phyloP scores from a whole-genome alignment of 2,329 filamentous ascomycete species.

The Sclerotinia subarctica region DNA sequence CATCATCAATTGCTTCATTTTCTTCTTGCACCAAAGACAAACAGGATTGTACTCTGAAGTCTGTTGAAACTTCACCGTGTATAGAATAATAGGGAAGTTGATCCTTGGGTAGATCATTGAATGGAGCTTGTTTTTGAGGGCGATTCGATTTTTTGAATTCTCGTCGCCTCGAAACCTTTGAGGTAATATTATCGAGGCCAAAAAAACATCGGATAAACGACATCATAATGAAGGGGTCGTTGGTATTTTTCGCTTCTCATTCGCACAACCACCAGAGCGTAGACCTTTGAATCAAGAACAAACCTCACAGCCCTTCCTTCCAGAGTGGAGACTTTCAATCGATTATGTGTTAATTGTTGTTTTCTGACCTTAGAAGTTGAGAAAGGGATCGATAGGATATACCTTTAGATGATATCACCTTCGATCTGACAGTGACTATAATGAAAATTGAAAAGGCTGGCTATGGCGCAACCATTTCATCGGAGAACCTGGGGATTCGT shows the following conservation, averaged over 20 bases:
- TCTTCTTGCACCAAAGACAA: constrained; percentile 19
- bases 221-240: constrained; percentile 5
- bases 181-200: background rate
- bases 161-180: background rate
- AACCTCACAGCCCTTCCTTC: background rate
- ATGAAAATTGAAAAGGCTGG: constrained; percentile 17
- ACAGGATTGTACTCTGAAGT: constrained; percentile 22
- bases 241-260: background rate
- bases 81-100: background rate
- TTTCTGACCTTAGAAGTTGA: constrained; percentile 7
- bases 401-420: constrained; percentile 17
- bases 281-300: background rate
- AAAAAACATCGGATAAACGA: constrained; percentile 14
- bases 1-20: constrained; percentile 9
- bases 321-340: background rate
- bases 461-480: constrained; percentile 4
- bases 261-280: background rate
- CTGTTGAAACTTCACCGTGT: constrained; percentile 20
- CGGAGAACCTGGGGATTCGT: background rate
- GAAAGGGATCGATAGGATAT: constrained; percentile 2
- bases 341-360: background rate
- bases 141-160: constrained; percentile 16
- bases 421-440: background rate
- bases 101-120: constrained; percentile 15
- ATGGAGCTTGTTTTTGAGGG: constrained; percentile 21